Evolutionary conservation across 1,139 yeast species (phyloP).

Genomic region (Lodderomyces orthopsilosis): DNA sequence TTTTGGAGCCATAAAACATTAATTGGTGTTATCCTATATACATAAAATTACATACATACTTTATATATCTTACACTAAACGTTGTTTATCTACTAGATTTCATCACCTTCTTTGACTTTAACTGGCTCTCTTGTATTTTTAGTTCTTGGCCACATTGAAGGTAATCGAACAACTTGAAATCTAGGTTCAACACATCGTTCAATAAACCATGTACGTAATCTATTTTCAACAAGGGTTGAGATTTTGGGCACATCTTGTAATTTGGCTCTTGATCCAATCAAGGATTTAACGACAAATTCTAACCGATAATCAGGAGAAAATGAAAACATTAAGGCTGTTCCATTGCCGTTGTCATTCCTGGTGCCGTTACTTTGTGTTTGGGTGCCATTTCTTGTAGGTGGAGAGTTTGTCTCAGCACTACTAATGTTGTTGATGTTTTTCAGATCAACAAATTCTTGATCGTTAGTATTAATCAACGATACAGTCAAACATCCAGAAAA

Average conservation of each 20-base stretch:
- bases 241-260: conserved; percentile 92
- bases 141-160: conserved; percentile 87
- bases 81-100: neutral
- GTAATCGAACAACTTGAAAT: conserved; percentile 78
- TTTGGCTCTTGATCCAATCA: conserved; percentile 90
- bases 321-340: conserved; percentile 79
- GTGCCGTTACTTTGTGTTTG: neutral
- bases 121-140: conserved; percentile 58
- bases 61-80: neutral
- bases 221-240: conserved; percentile 77
- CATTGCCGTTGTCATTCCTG: conserved; percentile 23
- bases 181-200: conserved; percentile 94
- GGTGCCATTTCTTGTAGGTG: neutral
- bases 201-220: conserved; percentile 83
- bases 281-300: conserved; percentile 80
- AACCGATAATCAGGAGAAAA: conserved; percentile 87
- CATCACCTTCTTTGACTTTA: conserved; percentile 15
- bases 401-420: neutral
- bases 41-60: neutral
- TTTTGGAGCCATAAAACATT: too few relatives aligned
- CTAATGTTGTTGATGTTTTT: conserved; percentile 4
- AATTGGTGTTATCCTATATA: neutral
- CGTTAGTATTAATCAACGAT: conserved; percentile 58
- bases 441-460: conserved; percentile 28
- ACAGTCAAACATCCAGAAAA: conserved; percentile 92